phyloP scores from a whole-genome alignment of 768 basidiomycete species.

The Psilocybe subaeruginosa region DNA sequence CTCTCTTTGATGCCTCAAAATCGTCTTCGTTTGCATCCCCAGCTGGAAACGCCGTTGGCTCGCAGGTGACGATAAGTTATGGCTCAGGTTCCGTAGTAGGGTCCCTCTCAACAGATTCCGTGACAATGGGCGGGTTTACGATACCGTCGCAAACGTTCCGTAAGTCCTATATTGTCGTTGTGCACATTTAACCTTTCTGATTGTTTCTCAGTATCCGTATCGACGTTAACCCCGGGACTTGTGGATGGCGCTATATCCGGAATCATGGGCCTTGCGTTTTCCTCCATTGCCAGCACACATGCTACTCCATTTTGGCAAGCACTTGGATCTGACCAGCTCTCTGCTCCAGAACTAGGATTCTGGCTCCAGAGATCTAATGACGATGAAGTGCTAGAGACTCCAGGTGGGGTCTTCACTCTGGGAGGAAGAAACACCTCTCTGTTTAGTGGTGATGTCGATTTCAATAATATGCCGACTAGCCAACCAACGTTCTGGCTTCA shows the following conservation, averaged over 20 bases:
- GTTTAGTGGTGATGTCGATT: conserved; percentile 73
- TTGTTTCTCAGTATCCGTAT: conserved; percentile 54
- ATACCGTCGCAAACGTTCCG: conserved; percentile 57
- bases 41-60: background rate
- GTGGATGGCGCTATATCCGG: conserved; percentile 59
- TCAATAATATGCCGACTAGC: conserved; percentile 46
- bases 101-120: conserved; percentile 56
- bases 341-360: conserved; percentile 62
- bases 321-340: conserved; percentile 44
- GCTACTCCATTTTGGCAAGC: conserved; percentile 70
- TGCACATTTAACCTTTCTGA: background rate
- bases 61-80: conserved; percentile 50
- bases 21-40: conserved; percentile 25
- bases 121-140: conserved; percentile 66
- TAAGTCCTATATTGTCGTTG: conserved; percentile 24
- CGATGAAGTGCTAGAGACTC: conserved; percentile 39
- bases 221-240: conserved; percentile 46
- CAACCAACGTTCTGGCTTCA: conserved; percentile 66
- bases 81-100: conserved; percentile 75
- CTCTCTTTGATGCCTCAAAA: conserved; percentile 43
- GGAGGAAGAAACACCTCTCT: conserved; percentile 65
- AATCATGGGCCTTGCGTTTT: conserved; percentile 78
- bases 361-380: conserved; percentile 59
- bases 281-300: conserved; percentile 56
- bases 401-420: conserved; percentile 74